Conservation (phyloP, 768 basidiomycete species). For the Neoboletus subvelutipes region DNA sequence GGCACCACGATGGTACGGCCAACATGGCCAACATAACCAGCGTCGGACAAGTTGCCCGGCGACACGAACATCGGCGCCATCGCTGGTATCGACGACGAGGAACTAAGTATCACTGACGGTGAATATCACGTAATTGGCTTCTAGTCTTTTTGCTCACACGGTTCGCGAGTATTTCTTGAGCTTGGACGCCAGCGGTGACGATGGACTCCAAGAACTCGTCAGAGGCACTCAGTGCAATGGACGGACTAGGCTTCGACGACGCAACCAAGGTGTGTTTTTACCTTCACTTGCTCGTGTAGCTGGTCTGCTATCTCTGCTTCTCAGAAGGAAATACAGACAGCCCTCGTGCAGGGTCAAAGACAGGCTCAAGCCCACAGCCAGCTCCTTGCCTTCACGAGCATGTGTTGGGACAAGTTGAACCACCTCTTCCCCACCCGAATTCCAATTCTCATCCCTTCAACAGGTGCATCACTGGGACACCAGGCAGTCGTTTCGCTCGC, state of each 20-base stretch:
- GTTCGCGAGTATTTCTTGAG: background rate
- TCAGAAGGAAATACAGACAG: constrained; percentile 80
- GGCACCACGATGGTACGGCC: background rate
- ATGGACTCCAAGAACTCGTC: constrained; percentile 28
- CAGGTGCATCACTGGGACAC: constrained; percentile 80
- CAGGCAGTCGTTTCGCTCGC: constrained; percentile 75
- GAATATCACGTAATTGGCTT: constrained; percentile 24
- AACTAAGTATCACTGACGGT: background rate
- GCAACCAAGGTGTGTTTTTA: constrained; percentile 59
- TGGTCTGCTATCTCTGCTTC: constrained; percentile 1
- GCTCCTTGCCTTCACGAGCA: constrained; percentile 76
- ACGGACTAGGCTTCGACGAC: constrained; percentile 57
- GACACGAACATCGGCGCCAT: constrained; percentile 5
- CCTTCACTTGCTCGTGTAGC: constrained; percentile 1
- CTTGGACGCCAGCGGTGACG: background rate
- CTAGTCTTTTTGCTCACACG: constrained; percentile 29
- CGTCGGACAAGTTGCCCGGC: constrained; percentile 2
- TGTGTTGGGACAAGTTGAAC: constrained; percentile 90
- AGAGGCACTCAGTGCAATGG: constrained; percentile 39
- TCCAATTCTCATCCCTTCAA: constrained; percentile 11
- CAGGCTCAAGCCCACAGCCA: constrained; percentile 75
- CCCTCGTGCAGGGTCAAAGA: constrained; percentile 78
- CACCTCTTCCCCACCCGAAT: constrained; percentile 5
- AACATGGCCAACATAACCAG: background rate
- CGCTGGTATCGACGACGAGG: constrained; percentile 12